These are phyloP conservation scores for Phlebiopsis gigantea DNA, from an alignment of 768 basidiomycete genomes.

Conservation along the genomic window DNA sequence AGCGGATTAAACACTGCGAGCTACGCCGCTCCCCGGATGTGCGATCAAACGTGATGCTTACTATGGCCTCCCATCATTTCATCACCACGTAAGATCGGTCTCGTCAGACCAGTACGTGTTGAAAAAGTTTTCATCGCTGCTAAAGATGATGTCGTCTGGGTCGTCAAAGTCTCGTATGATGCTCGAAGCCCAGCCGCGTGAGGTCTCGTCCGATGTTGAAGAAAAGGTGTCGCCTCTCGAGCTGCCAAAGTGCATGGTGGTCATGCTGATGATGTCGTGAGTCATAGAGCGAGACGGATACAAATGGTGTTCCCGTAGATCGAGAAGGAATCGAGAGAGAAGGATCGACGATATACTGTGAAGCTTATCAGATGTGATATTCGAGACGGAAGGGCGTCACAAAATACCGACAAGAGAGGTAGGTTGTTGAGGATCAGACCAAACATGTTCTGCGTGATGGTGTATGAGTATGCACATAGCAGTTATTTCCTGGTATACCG, in stretches of 20 bases:
- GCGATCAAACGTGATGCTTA: too few relatives aligned
- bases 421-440: conserved; percentile 8
- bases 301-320: conserved; percentile 4
- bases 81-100: too few relatives aligned
- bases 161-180: conserved; percentile 4
- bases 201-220: neutral
- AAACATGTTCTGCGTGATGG: neutral
- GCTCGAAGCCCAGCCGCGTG: neutral
- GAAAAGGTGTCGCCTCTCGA: neutral
- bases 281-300: neutral
- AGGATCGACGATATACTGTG: conserved; percentile 7
- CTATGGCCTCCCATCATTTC: too few relatives aligned
- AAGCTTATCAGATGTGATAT: neutral
- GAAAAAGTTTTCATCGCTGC: neutral
- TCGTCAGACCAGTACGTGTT: neutral
- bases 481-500: neutral
- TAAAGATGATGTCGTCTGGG: neutral
- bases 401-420: neutral
- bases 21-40: too few relatives aligned
- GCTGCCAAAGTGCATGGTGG: neutral
- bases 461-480: neutral
- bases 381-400: neutral
- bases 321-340: conserved; percentile 9
- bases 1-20: too few relatives aligned
- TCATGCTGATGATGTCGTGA: neutral